These are phyloP conservation scores for Taiozyma sp. DNA, from an alignment of 1,139 yeast genomes.

Conservation along the genomic window DNA sequence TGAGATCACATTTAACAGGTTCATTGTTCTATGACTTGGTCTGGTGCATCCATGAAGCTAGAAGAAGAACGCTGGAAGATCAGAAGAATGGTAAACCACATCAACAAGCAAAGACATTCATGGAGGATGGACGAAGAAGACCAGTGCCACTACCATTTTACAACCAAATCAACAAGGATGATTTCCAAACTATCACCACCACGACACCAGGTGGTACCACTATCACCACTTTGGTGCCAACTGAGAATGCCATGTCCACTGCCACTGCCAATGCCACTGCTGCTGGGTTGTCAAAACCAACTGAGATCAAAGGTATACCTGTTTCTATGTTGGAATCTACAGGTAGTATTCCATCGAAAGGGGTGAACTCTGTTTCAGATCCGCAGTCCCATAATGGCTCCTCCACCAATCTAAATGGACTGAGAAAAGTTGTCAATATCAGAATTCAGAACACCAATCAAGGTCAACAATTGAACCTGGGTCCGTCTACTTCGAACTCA, in stretches of 20 bases:
- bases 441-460: background rate
- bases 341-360: slow-evolving; percentile 43
- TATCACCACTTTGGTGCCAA: slow-evolving; percentile 81
- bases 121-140: slow-evolving; percentile 23
- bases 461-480: background rate
- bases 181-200: slow-evolving; percentile 76
- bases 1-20: slow-evolving; percentile 91
- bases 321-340: slow-evolving; percentile 76
- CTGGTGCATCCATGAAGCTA: slow-evolving; percentile 93
- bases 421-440: slow-evolving; percentile 14
- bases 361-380: slow-evolving; percentile 1
- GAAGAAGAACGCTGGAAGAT: slow-evolving; percentile 60
- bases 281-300: slow-evolving; percentile 47
- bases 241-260: slow-evolving; percentile 64
- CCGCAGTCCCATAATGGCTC: background rate
- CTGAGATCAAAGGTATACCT: slow-evolving; percentile 77
- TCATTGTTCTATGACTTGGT: slow-evolving; percentile 88
- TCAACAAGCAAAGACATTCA: slow-evolving; percentile 22
- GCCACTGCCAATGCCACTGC: slow-evolving; percentile 47
- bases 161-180: slow-evolving; percentile 88
- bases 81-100: slow-evolving; percentile 31
- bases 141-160: slow-evolving; percentile 85
- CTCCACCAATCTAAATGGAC: slow-evolving; percentile 3
- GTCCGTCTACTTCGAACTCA: slow-evolving; percentile 4
- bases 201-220: slow-evolving; percentile 94